These are phyloP conservation scores for Taxillus chinensis DNA, from an alignment of 164 flowering plant genomes.

Conservation along the genomic window DNA sequence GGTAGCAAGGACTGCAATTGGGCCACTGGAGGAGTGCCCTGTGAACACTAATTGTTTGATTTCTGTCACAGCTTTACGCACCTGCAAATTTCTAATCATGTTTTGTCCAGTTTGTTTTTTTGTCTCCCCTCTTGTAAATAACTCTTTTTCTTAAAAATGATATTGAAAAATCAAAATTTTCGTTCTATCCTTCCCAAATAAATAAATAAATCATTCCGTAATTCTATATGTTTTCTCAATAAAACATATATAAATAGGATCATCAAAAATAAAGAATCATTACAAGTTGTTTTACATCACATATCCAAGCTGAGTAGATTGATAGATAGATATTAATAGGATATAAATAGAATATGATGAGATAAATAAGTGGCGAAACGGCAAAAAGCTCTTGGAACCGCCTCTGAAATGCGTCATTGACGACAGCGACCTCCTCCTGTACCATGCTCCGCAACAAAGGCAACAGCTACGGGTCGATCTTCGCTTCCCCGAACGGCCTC, in stretches of 20 bases:
- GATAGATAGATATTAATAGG: too few species aligned
- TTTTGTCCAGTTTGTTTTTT: too few species aligned
- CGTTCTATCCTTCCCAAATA: too few species aligned
- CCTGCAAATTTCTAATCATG: slow-evolving; percentile 26
- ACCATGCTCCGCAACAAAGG: slow-evolving; percentile 49
- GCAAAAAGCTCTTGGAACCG: slow-evolving; percentile 26
- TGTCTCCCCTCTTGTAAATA: too few species aligned
- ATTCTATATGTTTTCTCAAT: too few species aligned
- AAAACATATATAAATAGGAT: too few species aligned
- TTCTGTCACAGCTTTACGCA: slow-evolving; percentile 29
- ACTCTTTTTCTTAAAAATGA: too few species aligned
- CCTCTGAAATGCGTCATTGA: slow-evolving; percentile 39
- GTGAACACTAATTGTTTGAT: slow-evolving; percentile 50
- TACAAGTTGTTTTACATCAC: too few species aligned
- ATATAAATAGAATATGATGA: not conserved
- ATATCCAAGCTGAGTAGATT: too few species aligned
- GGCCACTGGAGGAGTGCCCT: slow-evolving; percentile 74
- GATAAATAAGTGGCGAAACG: slow-evolving; percentile 20
- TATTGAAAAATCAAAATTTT: too few species aligned
- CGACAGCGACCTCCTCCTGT: slow-evolving; percentile 29
- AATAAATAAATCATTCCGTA: too few species aligned
- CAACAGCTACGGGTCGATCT: slow-evolving; percentile 24
- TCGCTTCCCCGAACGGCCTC: slow-evolving; percentile 28
- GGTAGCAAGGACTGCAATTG: slow-evolving; percentile 58
- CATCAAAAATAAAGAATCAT: too few species aligned